Evolutionary conservation across 139 green algal genomes (phyloP).

Genomic region (Chlorella sorokiniana): DNA sequence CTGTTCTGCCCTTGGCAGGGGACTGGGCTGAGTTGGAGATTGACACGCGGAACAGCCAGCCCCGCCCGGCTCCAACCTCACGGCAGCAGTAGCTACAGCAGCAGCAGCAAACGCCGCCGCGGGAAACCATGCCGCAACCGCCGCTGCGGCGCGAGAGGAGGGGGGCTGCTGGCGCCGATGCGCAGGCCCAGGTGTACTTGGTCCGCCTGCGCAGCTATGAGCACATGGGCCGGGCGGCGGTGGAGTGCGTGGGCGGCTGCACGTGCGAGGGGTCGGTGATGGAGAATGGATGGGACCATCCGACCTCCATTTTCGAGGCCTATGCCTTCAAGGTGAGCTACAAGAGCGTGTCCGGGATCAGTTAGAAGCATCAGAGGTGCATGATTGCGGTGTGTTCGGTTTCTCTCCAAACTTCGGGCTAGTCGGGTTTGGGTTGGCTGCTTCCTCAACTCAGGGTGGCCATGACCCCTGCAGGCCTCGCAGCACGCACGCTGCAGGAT

Average conservation of each 20-base stretch:
- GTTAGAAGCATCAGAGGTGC: background rate
- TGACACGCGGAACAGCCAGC: background rate
- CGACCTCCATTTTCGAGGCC: background rate
- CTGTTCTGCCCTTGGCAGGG: background rate
- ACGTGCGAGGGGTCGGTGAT: background rate
- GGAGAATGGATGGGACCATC: background rate
- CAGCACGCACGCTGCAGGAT: background rate
- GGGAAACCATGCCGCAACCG: background rate
- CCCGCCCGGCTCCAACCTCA: background rate
- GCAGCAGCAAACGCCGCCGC: background rate
- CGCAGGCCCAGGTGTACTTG: background rate
- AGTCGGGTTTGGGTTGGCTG: no score
- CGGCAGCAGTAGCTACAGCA: background rate
- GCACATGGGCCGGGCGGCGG: background rate
- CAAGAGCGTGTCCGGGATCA: no score
- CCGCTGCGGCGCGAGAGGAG: background rate
- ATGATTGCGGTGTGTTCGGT: background rate
- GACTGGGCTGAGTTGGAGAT: background rate
- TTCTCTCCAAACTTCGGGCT: no score
- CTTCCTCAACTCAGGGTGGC: no score
- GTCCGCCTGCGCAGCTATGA: background rate
- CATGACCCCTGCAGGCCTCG: background rate
- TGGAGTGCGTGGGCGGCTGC: background rate
- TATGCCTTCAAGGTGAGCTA: background rate
- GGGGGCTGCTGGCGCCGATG: no score